Evolutionary conservation across 495 filamentous ascomycete genomes (phyloP).

Genomic region (Apodospora peruviana): DNA sequence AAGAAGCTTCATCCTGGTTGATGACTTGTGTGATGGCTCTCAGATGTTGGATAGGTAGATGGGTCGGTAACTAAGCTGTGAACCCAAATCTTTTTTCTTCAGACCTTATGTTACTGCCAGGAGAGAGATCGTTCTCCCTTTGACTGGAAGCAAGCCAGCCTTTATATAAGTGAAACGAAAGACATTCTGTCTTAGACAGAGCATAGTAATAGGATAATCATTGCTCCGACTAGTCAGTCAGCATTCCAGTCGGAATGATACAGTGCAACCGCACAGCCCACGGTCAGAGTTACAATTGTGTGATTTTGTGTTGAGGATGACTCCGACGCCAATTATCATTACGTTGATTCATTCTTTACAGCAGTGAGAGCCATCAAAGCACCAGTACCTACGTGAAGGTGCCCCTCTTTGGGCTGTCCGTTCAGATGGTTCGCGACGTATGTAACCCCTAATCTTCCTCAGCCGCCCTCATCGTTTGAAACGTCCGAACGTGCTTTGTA

Average conservation of each 20-base stretch:
- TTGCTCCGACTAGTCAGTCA: not conserved
- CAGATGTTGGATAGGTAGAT: not conserved
- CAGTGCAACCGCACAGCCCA: not conserved
- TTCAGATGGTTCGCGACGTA: no score
- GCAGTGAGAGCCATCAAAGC: no score
- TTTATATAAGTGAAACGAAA: no score
- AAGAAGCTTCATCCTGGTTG: not conserved
- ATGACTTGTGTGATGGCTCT: not conserved
- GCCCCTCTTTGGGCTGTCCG: no score
- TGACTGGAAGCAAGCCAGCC: no score
- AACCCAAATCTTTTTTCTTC: no score
- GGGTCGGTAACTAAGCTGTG: no score
- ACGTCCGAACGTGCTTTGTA: no score
- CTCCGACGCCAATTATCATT: not conserved
- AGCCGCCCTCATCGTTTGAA: no score
- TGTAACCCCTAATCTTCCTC: no score
- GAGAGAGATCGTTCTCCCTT: not conserved
- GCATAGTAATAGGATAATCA: not conserved
- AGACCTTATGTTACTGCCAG: not conserved
- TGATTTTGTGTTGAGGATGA: not conserved
- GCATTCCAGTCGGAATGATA: not conserved
- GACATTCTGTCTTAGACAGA: no score
- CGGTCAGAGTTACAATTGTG: not conserved
- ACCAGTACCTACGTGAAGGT: no score
- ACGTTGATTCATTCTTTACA: not conserved